Evolutionary conservation across 768 basidiomycete species (phyloP).

Genomic region (Russula brevipes): DNA sequence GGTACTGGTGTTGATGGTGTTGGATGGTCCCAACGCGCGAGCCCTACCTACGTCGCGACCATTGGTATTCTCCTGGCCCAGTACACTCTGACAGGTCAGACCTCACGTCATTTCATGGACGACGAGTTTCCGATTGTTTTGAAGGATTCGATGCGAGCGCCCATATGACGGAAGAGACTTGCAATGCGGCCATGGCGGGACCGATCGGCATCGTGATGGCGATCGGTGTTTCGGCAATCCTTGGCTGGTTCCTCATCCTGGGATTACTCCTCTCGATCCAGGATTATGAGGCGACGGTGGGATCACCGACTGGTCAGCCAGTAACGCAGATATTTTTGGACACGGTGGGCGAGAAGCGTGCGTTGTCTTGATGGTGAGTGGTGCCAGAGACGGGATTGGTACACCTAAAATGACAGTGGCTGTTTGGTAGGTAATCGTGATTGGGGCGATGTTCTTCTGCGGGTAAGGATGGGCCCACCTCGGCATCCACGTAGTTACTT

Average conservation of each 20-base stretch:
- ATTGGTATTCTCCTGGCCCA: slow-evolving; percentile 73
- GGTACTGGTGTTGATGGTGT: slow-evolving; percentile 48
- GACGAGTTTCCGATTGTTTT: not conserved
- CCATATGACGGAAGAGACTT: slow-evolving; percentile 77
- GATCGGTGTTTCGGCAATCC: slow-evolving; percentile 63
- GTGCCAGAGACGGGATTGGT: not conserved
- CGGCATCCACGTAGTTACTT: not conserved
- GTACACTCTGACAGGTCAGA: slow-evolving; percentile 64
- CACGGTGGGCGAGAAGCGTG: slow-evolving; percentile 67
- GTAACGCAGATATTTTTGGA: slow-evolving; percentile 78
- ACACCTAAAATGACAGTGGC: not conserved
- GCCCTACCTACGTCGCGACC: slow-evolving; percentile 62
- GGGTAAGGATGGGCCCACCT: slow-evolving; percentile 37
- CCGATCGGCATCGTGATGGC: slow-evolving; percentile 64
- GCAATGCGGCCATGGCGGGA: slow-evolving; percentile 54
- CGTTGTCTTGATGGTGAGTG: slow-evolving; percentile 60
- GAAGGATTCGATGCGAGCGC: slow-evolving; percentile 70
- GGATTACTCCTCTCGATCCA: slow-evolving; percentile 75
- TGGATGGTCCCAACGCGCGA: slow-evolving; percentile 66
- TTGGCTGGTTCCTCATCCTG: slow-evolving; percentile 72
- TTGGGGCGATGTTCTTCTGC: slow-evolving; percentile 72
- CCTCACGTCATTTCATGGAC: not conserved
- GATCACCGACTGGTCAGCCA: slow-evolving; percentile 55
- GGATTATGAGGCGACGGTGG: slow-evolving; percentile 52
- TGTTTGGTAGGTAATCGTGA: slow-evolving; percentile 48